phyloP scores from a whole-genome alignment of 1,284 basidiomycete species.

The Gymnopus androsaceus region DNA sequence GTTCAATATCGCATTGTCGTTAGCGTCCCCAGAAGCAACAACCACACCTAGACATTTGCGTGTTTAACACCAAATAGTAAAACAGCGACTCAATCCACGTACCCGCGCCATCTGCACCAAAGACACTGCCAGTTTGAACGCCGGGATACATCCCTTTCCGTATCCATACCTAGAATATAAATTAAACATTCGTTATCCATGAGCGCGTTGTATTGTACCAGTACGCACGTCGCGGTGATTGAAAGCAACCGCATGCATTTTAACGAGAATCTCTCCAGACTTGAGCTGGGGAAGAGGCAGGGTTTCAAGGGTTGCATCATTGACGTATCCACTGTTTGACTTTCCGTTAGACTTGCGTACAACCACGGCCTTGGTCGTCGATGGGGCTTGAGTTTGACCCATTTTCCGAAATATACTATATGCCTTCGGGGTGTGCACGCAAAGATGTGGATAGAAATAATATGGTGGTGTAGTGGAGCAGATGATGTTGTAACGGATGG shows the following conservation, averaged over 20 bases:
- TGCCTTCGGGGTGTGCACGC: not conserved
- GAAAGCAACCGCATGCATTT: conserved; percentile 70
- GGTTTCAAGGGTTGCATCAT: conserved; percentile 56
- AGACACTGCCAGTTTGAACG: conserved; percentile 58
- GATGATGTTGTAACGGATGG: too few species aligned
- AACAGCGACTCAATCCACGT: too few species aligned
- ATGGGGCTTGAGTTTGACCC: not conserved
- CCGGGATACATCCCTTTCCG: conserved; percentile 71
- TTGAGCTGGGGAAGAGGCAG: conserved; percentile 51
- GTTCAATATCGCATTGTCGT: conserved; percentile 56
- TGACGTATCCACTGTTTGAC: conserved; percentile 39
- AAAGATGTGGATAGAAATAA: too few species aligned
- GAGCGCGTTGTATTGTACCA: too few species aligned
- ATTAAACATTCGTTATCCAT: not conserved
- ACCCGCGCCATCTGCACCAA: conserved; percentile 81
- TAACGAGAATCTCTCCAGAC: conserved; percentile 62
- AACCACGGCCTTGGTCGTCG: conserved; percentile 44
- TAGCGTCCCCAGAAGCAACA: conserved; percentile 51
- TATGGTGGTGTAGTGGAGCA: too few species aligned
- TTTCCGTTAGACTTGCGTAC: conserved; percentile 30
- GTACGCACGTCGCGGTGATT: conserved; percentile 75
- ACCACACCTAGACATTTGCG: conserved; percentile 57
- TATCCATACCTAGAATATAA: conserved; percentile 64
- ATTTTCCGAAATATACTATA: not conserved
- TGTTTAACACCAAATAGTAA: too few species aligned